Evolutionary conservation across 1,139 yeast species (phyloP), one percentile per base, ranked within the genome.

Genomic region (Pichia sp.): DNA sequence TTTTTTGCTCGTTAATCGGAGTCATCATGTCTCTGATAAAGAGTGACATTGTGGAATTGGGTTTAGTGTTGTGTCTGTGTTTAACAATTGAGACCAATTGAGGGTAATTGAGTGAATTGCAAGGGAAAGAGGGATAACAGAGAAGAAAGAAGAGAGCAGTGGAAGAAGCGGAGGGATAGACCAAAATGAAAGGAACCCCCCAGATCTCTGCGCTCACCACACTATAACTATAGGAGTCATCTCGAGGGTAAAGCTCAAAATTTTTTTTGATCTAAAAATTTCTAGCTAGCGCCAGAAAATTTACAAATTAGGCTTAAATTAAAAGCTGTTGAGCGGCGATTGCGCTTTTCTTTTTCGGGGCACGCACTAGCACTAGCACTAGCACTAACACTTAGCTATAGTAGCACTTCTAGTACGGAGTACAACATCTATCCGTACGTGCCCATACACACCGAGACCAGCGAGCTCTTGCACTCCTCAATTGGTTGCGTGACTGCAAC

Each of bases 21-120:
- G 45, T 41, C 39, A 35, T 39, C 13, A 40, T 22, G 19, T 39
- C 32, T 28, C 42, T 37, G 6, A 34, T 23, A 20, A 36, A 27
- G 20, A 30, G 6, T 12, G 43, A 40, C 41, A 40, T 40, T 27
- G 23, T 22, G n/a, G n/a, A n/a, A n/a, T n/a, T n/a, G n/a, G n/a
- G n/a, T n/a, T n/a, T n/a, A n/a, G n/a, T n/a, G n/a, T n/a, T n/a
- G n/a, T n/a, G n/a, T n/a, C n/a, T n/a, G n/a, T n/a, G n/a, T n/a
- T n/a, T n/a, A n/a, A n/a, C 23, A 32, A 15, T 34, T 27, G 33
- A 27, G 35, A 4, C 2, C 14, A 22, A 33, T 22, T 25, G 33
- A 16, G 31, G 19, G 6, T 18, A 39, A 35, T 38, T 38, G 41
- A 32, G 32, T 22, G 17, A 15, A 21, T 19, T 22, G 16, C n/a